These are phyloP conservation scores for Chytridiales sp. DNA, from an alignment of 371 early-diverging fungal species.

Conservation along the genomic window DNA sequence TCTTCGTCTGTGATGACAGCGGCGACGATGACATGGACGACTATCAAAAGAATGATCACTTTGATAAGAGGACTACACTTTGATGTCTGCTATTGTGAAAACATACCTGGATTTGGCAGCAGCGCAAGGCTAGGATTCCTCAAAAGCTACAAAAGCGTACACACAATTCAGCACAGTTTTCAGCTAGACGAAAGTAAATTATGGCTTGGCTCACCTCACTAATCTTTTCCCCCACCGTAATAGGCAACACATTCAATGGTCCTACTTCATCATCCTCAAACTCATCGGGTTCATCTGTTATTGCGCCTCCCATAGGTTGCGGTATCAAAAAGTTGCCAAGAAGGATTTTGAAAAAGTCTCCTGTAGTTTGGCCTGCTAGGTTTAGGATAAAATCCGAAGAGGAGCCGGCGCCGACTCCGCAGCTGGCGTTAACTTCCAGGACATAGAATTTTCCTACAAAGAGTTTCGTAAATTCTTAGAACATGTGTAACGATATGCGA, in stretches of 20 bases:
- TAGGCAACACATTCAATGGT: conserved; percentile 16
- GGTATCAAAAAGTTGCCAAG: conserved; percentile 31
- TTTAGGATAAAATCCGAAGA: conserved; percentile 41
- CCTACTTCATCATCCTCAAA: conserved; percentile 16
- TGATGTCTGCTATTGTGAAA: too few species aligned
- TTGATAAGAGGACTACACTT: too few species aligned
- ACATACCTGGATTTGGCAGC: conserved; percentile 32
- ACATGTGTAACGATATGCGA: neutral
- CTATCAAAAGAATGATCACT: too few species aligned
- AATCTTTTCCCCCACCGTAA: conserved; percentile 30
- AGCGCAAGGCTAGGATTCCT: conserved; percentile 32
- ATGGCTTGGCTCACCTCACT: conserved; percentile 1
- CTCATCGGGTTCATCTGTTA: conserved; percentile 22
- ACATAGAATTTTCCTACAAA: conserved; percentile 37
- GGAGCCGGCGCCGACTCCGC: conserved; percentile 39
- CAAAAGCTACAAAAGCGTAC: conserved; percentile 12
- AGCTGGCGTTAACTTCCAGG: conserved; percentile 40
- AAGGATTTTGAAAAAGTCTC: conserved; percentile 42
- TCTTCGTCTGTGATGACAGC: conserved; percentile 30
- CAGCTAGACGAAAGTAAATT: neutral
- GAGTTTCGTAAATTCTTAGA: too few species aligned
- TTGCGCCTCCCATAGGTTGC: neutral
- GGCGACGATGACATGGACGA: conserved; percentile 37
- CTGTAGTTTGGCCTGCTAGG: conserved; percentile 40
- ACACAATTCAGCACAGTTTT: neutral